Evolutionary conservation across 2,329 filamentous ascomycete species (phyloP), one percentile per base, ranked within the genome.

Genomic region (Akanthomyces lecanii): DNA sequence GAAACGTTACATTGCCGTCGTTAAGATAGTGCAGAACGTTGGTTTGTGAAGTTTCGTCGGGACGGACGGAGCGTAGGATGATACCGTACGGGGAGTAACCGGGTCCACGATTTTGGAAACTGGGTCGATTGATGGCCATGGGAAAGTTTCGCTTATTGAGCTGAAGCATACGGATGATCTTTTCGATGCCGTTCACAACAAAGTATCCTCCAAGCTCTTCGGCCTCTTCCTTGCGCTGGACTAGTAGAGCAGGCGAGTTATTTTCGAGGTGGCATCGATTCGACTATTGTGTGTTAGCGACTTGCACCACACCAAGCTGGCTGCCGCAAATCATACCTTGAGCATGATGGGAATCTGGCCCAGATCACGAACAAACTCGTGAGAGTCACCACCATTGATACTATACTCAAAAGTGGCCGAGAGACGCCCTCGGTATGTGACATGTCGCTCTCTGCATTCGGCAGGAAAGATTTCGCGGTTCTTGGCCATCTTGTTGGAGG

Each of bases 191-290:
- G 74, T 99, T 99, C 71, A 99, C 90, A 70, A 99, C 87, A 73
- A 98, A 99, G 76, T 98, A 99, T 51, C 95, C 95, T 44, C 95
- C 95, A 38, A 98, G 78, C 76, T 99, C 95, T 76, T 99, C 95
- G 0, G 93, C 90, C 76, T 99, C 95, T 77, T 99, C 95, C 74
- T 97, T 96, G 65, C 87, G 86, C 66, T 89, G 83, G 36, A 98
- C 92, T 18, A 99, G 83, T 70, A 90, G 83, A 12, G 89, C 88
- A 0, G 95, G 95, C 6, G 91, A 89, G 70, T 93, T 88, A 66
- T 89, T 89, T 74, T 96, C 89, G 30, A 99, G 84, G 73, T 99
- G 92, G 73, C 95, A 99, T 74, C 88, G 84, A 74, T 92, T 96
- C 64, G 93, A 95, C 88, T 93, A 69, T 8, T 28, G 16, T 12